phyloP scores from a whole-genome alignment of 768 basidiomycete species.

The Hygrophorus pudorinus region DNA sequence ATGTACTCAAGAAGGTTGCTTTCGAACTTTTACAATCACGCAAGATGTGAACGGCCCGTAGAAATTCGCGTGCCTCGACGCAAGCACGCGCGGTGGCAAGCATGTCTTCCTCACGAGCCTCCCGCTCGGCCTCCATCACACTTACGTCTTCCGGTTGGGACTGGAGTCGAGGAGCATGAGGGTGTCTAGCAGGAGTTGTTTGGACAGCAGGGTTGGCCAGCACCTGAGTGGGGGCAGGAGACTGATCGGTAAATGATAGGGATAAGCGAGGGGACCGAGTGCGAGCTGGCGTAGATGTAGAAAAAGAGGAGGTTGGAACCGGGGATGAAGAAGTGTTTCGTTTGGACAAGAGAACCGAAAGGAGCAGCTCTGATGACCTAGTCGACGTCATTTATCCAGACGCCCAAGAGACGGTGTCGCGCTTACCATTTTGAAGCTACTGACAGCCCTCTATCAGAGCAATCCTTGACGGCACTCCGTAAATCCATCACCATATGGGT shows the following conservation, averaged over 20 bases:
- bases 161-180: slow-evolving; percentile 26
- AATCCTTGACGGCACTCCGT: slow-evolving; percentile 57
- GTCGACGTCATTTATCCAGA: slow-evolving; percentile 5
- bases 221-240: slow-evolving; percentile 23
- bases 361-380: slow-evolving; percentile 72
- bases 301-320: slow-evolving; percentile 27
- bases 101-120: slow-evolving; percentile 60
- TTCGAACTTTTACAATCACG: slow-evolving; percentile 58
- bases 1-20: slow-evolving; percentile 67
- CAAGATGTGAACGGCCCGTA: slow-evolving; percentile 59
- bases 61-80: slow-evolving; percentile 70
- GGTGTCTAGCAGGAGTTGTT: slow-evolving; percentile 19
- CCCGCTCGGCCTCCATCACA: slow-evolving; percentile 34
- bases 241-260: slow-evolving; percentile 26
- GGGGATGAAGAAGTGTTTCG: slow-evolving; percentile 22
- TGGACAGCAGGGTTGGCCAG: slow-evolving; percentile 18
- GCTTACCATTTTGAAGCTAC: slow-evolving; percentile 71
- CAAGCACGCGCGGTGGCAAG: slow-evolving; percentile 63
- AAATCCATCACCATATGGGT: slow-evolving; percentile 44
- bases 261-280: slow-evolving; percentile 30
- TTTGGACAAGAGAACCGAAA: slow-evolving; percentile 44
- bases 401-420: slow-evolving; percentile 8
- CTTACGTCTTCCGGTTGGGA: slow-evolving; percentile 23
- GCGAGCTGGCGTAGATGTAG: slow-evolving; percentile 52
- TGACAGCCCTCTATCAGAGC: slow-evolving; percentile 59